Percentiles rank a stretch among this genome's conserved stretches.
phyloP scores from a whole-genome alignment of 164 flowering plant species.

The Hamamelis virginiana region DNA sequence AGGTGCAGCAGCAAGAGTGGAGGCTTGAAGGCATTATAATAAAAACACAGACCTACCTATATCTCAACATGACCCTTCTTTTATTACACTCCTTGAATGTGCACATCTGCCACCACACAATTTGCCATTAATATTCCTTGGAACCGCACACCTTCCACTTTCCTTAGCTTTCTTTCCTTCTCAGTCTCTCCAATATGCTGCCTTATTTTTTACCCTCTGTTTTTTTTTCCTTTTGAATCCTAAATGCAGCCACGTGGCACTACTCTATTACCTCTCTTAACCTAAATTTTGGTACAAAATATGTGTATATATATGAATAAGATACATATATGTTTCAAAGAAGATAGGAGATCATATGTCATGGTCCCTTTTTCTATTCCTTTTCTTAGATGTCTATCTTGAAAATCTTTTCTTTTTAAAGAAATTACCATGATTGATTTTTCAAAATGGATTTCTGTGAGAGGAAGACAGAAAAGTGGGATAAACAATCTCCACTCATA shows the following conservation, averaged over 20 bases:
- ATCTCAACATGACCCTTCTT: constrained; percentile 18
- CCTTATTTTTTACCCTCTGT: neutral
- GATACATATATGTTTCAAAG: no score
- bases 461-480: no score
- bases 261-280: neutral
- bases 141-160: constrained; percentile 5
- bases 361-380: no score
- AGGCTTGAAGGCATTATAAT: constrained; percentile 36
- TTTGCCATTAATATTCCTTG: constrained; percentile 38
- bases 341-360: no score
- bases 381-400: no score
- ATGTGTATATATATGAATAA: no score
- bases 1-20: no score
- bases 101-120: constrained; percentile 50
- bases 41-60: constrained; percentile 58
- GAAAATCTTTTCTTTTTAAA: no score
- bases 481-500: no score
- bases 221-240: constrained; percentile 8
- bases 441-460: no score
- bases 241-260: constrained; percentile 16
- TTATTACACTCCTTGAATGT: constrained; percentile 46
- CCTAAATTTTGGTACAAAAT: constrained; percentile 5
- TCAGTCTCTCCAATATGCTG: constrained; percentile 21
- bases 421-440: no score
- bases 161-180: constrained; percentile 25